Percentiles rank a stretch among this genome's conserved stretches.
Conservation (phyloP, 2,329 filamentous ascomycete species). For the Venturia carpophila region DNA sequence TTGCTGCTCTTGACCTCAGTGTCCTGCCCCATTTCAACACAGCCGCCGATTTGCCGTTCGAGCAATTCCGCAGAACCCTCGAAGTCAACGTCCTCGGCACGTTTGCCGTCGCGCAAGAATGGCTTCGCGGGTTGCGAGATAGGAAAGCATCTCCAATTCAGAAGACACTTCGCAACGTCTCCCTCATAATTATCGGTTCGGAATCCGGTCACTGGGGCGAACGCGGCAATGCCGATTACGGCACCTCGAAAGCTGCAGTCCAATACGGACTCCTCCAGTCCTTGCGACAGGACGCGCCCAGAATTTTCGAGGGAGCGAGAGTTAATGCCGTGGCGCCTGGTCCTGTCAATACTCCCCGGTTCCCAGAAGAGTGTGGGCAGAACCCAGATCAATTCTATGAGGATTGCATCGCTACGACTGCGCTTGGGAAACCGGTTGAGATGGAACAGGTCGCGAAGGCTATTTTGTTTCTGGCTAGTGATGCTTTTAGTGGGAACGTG, state of each 20-base stretch:
- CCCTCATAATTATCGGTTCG: conserved; percentile 39
- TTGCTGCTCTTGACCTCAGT: conserved; percentile 39
- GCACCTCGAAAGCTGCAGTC: conserved; percentile 39
- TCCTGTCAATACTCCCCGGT: conserved; percentile 38
- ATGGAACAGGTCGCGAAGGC: conserved; percentile 33
- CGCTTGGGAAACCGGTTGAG: conserved; percentile 33
- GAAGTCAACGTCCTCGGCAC: conserved; percentile 36
- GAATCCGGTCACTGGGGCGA: conserved; percentile 31
- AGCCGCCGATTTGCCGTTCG: conserved; percentile 35
- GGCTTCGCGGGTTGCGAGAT: conserved; percentile 33
- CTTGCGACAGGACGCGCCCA: conserved; percentile 35
- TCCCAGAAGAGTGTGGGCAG: conserved; percentile 34
- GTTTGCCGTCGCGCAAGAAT: conserved; percentile 37
- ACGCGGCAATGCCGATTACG: conserved; percentile 35
- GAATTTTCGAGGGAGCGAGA: conserved; percentile 30
- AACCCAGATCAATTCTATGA: conserved; percentile 35
- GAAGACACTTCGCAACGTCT: conserved; percentile 30
- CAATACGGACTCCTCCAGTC: conserved; percentile 38
- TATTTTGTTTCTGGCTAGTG: conserved; percentile 41
- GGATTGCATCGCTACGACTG: conserved; percentile 39
- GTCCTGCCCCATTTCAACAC: conserved; percentile 33
- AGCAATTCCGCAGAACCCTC: conserved; percentile 35
- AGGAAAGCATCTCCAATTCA: conserved; percentile 20
- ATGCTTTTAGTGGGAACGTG: conserved; percentile 38
- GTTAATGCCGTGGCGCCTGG: conserved; percentile 43